Base-by-base conservation (phyloP, 2,329 filamentous ascomycete species). In the Orbilia blumenaviensis region DNA sequence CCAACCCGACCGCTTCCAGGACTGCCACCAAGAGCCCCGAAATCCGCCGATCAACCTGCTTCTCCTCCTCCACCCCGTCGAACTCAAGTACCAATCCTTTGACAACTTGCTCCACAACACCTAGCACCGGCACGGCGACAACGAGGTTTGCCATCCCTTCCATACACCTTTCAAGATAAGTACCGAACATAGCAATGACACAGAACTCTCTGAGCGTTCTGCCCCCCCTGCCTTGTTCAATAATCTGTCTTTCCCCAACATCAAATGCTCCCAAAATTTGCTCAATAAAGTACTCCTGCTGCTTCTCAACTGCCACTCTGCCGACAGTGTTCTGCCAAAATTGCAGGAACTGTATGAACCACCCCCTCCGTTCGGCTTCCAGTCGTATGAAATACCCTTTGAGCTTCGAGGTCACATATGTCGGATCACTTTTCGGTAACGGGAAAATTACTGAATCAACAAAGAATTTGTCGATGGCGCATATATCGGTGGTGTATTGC, bases 331-430 rank as follows among this genome's bases (percentile, higher is more conserved):
- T 86, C 66, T 89, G 87, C 12, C 90, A 81, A 80, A 90, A n/a
- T 84, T 83, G 5, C 84, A 85, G 34, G 90, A 82, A 69, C 88
- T 85, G 78, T 87, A 89, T 5, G 85, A 83, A 9, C 84, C 84
- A 69, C 85, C 85, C 6, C 82, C 77, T 23, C 86, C 84, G 2
- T 81, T 81, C 29, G 4, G 25, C 25, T 21, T 63, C 41, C 1
- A 89, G 81, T 78, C 87, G 88, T 0, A 86, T 83, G 10, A 85
- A 86, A 75, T 90, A 90, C 48, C 87, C 85, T 78, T 87, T 88
- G 32, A 90, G 82, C 69, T 86, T 86, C 7, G 87, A 88, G 3
- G 89, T 86, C 23, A 90, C 87, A 80, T 90, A 90, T 0, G 85
- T 86, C 1, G 89, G 89, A 79, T 90, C 89, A 1, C 82, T 83